These are phyloP conservation scores for Alternaria arborescens DNA, from an alignment of 2,329 filamentous ascomycete genomes.

Conservation along the genomic window DNA sequence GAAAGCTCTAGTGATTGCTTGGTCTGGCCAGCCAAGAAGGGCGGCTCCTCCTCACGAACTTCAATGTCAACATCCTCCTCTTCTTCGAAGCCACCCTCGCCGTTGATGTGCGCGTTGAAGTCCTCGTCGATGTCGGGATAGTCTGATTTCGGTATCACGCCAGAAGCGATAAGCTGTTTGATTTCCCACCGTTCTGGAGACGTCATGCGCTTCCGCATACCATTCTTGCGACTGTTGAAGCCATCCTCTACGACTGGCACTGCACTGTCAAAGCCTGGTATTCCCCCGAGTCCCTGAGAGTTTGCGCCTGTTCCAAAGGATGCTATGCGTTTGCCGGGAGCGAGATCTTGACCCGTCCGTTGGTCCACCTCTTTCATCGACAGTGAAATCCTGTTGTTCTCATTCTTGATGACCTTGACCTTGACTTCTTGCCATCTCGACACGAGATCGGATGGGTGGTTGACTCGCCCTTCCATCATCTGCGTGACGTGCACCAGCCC, in stretches of 20 bases:
- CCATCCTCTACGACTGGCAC: slow-evolving; percentile 72
- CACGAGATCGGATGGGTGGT: slow-evolving; percentile 89
- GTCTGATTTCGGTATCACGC: slow-evolving; percentile 89
- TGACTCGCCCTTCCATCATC: slow-evolving; percentile 85
- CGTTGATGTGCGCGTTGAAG: slow-evolving; percentile 85
- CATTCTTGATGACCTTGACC: slow-evolving; percentile 89
- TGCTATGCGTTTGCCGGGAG: slow-evolving; percentile 78
- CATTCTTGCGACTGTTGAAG: slow-evolving; percentile 54
- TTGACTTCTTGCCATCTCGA: slow-evolving; percentile 83
- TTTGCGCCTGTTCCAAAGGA: slow-evolving; percentile 78
- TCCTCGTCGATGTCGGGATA: slow-evolving; percentile 96
- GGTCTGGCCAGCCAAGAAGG: slow-evolving; percentile 93
- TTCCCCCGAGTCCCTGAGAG: slow-evolving; percentile 77
- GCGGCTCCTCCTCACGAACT: slow-evolving; percentile 93
- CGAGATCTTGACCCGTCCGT: slow-evolving; percentile 81
- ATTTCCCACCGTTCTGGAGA: slow-evolving; percentile 99
- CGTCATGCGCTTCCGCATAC: slow-evolving; percentile 89
- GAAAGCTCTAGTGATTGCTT: slow-evolving; percentile 95
- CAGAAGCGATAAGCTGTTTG: slow-evolving; percentile 92
- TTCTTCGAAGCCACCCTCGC: slow-evolving; percentile 86
- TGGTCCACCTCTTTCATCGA: slow-evolving; percentile 99
- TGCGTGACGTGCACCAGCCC: slow-evolving; percentile 94
- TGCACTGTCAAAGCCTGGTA: slow-evolving; percentile 56
- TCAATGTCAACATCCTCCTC: slow-evolving; percentile 98
- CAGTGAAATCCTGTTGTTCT: slow-evolving; percentile 81